phyloP scores from a whole-genome alignment of 2,329 filamentous ascomycete species.

The Trichothecium sympodiale region DNA sequence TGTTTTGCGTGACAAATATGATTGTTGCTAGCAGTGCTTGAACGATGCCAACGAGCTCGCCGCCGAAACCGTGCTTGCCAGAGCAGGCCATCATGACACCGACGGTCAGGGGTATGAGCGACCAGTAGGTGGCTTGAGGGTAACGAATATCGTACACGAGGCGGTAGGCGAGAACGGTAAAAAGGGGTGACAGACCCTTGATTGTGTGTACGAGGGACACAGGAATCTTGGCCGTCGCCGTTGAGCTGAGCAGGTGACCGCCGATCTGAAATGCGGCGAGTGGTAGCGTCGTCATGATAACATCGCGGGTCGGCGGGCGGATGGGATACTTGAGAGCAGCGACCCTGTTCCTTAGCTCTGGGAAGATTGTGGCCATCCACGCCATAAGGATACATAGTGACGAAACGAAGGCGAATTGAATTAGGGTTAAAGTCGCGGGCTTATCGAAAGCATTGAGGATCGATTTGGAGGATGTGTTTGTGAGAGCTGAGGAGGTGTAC shows the following conservation, averaged over 20 bases:
- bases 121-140: slow-evolving; percentile 75
- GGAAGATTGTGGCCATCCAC: slow-evolving; percentile 63
- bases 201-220: slow-evolving; percentile 97
- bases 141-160: slow-evolving; percentile 83
- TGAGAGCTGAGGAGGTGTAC: slow-evolving; percentile 92
- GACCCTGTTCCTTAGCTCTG: slow-evolving; percentile 56
- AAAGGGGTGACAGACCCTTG: slow-evolving; percentile 90
- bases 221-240: slow-evolving; percentile 86
- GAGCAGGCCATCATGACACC: slow-evolving; percentile 97
- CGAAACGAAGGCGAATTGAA: slow-evolving; percentile 90
- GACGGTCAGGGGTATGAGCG: slow-evolving; percentile 77
- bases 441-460: slow-evolving; percentile 87
- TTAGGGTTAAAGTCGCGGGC: slow-evolving; percentile 79
- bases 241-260: slow-evolving; percentile 87
- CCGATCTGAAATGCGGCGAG: slow-evolving; percentile 87
- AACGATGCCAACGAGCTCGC: slow-evolving; percentile 80
- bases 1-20: slow-evolving; percentile 96
- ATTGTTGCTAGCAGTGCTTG: slow-evolving; percentile 84
- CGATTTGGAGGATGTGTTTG: slow-evolving; percentile 95
- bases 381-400: slow-evolving; percentile 75
- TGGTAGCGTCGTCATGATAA: slow-evolving; percentile 80
- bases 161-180: slow-evolving; percentile 90
- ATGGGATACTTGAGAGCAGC: slow-evolving; percentile 79
- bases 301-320: slow-evolving; percentile 65
- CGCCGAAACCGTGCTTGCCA: slow-evolving; percentile 63